Percentiles rank a stretch among this genome's conserved stretches.
Evolutionary conservation across 176 grass and related monocot genomes (phyloP).

Genomic region (Sorghum bicolor): DNA sequence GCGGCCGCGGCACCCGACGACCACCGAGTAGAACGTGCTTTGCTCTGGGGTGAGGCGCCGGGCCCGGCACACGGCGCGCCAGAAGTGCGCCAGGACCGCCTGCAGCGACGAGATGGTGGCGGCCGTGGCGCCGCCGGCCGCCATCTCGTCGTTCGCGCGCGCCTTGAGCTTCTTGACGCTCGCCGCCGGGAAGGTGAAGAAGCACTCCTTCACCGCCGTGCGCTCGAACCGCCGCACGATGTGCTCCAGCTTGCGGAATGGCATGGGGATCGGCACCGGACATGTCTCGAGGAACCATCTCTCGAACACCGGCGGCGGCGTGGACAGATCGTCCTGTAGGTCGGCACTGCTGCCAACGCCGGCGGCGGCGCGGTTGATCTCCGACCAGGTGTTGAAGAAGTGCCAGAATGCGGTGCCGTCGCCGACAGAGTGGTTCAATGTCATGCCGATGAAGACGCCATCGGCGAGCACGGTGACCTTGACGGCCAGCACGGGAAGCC

Average conservation of each 20-base stretch:
- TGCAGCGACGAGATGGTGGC: slow-evolving; percentile 53
- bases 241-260: background rate
- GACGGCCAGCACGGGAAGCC: background rate
- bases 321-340: background rate
- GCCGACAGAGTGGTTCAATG: slow-evolving; percentile 19
- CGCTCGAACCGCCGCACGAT: slow-evolving; percentile 15
- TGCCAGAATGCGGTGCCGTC: slow-evolving; percentile 26
- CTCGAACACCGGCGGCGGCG: background rate
- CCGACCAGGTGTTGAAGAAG: slow-evolving; percentile 49
- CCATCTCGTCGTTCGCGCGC: slow-evolving; percentile 35
- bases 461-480: slow-evolving; percentile 43
- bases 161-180: slow-evolving; percentile 38
- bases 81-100: slow-evolving; percentile 37
- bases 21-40: slow-evolving; percentile 28
- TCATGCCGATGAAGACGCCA: slow-evolving; percentile 36
- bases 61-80: slow-evolving; percentile 38
- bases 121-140: background rate
- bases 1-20: slow-evolving; percentile 35
- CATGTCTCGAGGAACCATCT: slow-evolving; percentile 36
- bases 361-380: slow-evolving; percentile 13
- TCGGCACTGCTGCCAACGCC: too few relatives aligned
- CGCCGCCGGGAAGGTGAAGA: slow-evolving; percentile 36
- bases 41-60: slow-evolving; percentile 22
- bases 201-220: slow-evolving; percentile 17
- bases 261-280: slow-evolving; percentile 37